Base-by-base conservation (phyloP, 495 filamentous ascomycete genomes). In the Xylaria cubensis region DNA sequence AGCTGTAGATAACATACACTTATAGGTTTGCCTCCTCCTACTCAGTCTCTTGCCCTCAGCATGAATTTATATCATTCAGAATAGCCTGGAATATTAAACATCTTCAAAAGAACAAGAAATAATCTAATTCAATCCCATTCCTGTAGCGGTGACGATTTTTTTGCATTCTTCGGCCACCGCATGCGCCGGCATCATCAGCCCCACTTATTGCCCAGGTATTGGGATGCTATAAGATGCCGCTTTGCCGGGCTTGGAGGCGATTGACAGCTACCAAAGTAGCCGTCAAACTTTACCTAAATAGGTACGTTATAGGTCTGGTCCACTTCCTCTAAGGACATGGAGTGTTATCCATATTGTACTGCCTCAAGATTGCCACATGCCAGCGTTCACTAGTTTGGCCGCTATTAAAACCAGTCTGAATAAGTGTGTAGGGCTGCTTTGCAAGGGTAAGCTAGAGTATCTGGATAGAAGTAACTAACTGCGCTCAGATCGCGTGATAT, bases 221-320 rank as follows among this genome's bases (percentile, higher is more conserved):
- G 64, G 32, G 42, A 19, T 46, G 24, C 64, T 48, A 56, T 50
- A 21, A 32, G 55, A 48, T 69, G 67, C 67, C 67, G 67, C 13
- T 69, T 69, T 69, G 55, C 67, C 67, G 67, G 55, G 24, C 53
- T 46, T 53, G 55, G 26, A 42, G 44, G 64, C 34, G 48, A 55
- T 55, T 36, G 48, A 26, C 50, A 34, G 19, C 48, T 21, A 51
- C 15, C 41, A 12, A 42, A 17, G 42, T 15, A 46, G 13, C 48
- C n/a, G 9, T 24, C n/a, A 21, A 21, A 50, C 26, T 39, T 39
- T 39, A 39, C 1, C 34, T 36, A 29, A 29, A 2, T 36, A 36
- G 34, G 34, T 36, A 36, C 3, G 34, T 36, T 34, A 34, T 21
- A 64, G 39, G n/a, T 46, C 21, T 48, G 42, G 39, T 15, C 63